Evolutionary conservation across 345 rosid genomes (phyloP).

Genomic region (Limnanthes douglasii): DNA sequence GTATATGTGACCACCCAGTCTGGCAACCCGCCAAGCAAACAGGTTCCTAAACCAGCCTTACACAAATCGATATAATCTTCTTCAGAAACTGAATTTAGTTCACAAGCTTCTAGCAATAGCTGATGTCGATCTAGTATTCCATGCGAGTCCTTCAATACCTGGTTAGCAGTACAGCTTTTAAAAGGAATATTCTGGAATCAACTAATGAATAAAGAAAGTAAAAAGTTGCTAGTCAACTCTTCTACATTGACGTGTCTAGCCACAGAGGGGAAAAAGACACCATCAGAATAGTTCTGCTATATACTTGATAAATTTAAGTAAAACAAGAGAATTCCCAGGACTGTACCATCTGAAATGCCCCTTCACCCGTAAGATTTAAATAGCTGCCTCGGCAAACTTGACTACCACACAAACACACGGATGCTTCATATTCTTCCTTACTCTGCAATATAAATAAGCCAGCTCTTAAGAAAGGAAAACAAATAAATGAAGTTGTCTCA

Average conservation of each 20-base stretch:
- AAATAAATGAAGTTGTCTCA: constrained; percentile 7
- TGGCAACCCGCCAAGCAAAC: constrained; percentile 97
- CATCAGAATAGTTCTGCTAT: too few relatives aligned
- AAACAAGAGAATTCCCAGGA: background rate
- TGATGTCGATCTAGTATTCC: constrained; percentile 74
- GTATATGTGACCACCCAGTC: constrained; percentile 92
- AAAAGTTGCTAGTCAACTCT: constrained; percentile 3
- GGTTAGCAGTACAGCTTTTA: constrained; percentile 9
- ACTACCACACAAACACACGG: constrained; percentile 99
- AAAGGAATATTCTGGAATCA: background rate
- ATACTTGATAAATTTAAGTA: too few relatives aligned
- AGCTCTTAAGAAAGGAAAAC: constrained; percentile 1
- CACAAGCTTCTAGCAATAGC: constrained; percentile 89
- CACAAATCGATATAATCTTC: constrained; percentile 96
- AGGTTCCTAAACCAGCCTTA: constrained; percentile 95
- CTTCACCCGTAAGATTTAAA: constrained; percentile 98
- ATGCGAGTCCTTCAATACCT: constrained; percentile 92
- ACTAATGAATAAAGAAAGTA: constrained; percentile 3
- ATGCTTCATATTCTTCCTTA: constrained; percentile 99
- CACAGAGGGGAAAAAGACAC: too few relatives aligned
- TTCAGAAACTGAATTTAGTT: constrained; percentile 63
- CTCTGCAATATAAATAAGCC: constrained; percentile 41
- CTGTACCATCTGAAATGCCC: constrained; percentile 85
- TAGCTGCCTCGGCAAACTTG: constrained; percentile 99
- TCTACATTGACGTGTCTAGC: constrained; percentile 1